phyloP scores from a whole-genome alignment of 352 stramenopile species.

The Phytopythium sindhum region DNA sequence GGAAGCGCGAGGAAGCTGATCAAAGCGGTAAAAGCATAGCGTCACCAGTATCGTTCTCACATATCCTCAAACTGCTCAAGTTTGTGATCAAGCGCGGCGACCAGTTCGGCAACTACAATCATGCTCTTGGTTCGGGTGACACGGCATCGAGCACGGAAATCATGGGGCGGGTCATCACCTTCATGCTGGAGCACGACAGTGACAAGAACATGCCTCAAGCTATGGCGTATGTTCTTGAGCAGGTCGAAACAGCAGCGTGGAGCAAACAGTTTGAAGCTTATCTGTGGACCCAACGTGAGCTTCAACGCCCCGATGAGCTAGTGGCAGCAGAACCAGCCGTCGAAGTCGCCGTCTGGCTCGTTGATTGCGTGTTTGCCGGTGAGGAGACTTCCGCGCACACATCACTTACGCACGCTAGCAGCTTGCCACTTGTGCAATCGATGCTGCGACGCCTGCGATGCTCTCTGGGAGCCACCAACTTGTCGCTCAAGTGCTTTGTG shows the following conservation, averaged over 20 bases:
- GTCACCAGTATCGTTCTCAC: neutral
- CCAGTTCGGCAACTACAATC: neutral
- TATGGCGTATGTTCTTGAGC: constrained; percentile 17
- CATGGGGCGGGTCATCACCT: neutral
- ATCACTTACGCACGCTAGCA: neutral
- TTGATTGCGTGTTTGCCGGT: constrained; percentile 40
- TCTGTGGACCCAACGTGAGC: constrained; percentile 76
- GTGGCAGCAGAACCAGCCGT: constrained; percentile 62
- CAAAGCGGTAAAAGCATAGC: neutral
- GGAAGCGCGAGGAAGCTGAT: neutral
- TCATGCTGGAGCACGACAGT: neutral
- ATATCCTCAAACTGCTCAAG: constrained; percentile 44
- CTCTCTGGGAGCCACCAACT: constrained; percentile 43
- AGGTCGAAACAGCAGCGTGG: constrained; percentile 57
- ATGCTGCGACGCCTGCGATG: constrained; percentile 21
- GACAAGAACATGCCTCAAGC: neutral
- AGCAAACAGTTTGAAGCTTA: constrained; percentile 51
- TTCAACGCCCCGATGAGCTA: constrained; percentile 41
- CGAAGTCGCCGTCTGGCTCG: constrained; percentile 70
- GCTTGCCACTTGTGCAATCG: constrained; percentile 1
- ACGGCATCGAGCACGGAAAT: neutral
- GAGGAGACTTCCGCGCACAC: neutral
- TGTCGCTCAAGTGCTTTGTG: constrained; percentile 59
- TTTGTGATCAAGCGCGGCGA: constrained; percentile 41
- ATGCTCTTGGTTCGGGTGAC: no score